Base-by-base conservation (phyloP, 2,329 filamentous ascomycete genomes). In the Ophiognomonia clavigignenti-juglandacearum region DNA sequence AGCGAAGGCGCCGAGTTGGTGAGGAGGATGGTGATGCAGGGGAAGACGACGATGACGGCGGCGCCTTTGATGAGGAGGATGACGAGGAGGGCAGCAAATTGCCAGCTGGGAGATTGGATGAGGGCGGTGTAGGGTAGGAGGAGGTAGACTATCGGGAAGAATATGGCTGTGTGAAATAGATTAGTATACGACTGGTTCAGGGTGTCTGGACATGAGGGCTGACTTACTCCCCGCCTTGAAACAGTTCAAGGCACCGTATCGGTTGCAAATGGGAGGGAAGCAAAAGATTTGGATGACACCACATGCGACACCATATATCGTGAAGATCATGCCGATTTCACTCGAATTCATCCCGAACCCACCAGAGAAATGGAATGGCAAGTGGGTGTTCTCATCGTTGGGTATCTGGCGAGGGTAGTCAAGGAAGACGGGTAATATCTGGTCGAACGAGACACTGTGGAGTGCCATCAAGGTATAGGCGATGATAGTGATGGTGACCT, bases 401-500 rank as follows among this genome's bases (percentile, higher is more conserved):
- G 72, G 64, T 4, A 73, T 60, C 56, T 82, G 73, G 1, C 65
- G 66, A 0, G 86, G 85, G 54, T 88, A 85, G 65, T 95, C 87
- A 59, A 96, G 77, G 63, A 95, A 95, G 1, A 96, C 88, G 3
- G 90, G 87, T 2, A 97, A 78, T 3, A 92, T 74, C 60, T 95
- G 90, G 64, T 97, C 92, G 60, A 83, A 96, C 1, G 88, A 83
- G 32, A 95, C 82, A 0, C 82, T 83, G 64, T 96, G 90, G 40
- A 95, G 75, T 0, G 89, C 86, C 16, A 97, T 74, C 41, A 93
- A 73, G 2, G 85, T 85, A 65, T 97, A 96, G 0, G 84, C 77
- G 2, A 88, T 53, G 1, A 97, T 73, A 54, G 91, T 87, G 46
- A 93, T 73, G 26, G 77, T 74, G 1, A 88, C 87, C 64, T 95